phyloP scores from a whole-genome alignment of 768 basidiomycete species.

The Agaricus subrufescens region DNA sequence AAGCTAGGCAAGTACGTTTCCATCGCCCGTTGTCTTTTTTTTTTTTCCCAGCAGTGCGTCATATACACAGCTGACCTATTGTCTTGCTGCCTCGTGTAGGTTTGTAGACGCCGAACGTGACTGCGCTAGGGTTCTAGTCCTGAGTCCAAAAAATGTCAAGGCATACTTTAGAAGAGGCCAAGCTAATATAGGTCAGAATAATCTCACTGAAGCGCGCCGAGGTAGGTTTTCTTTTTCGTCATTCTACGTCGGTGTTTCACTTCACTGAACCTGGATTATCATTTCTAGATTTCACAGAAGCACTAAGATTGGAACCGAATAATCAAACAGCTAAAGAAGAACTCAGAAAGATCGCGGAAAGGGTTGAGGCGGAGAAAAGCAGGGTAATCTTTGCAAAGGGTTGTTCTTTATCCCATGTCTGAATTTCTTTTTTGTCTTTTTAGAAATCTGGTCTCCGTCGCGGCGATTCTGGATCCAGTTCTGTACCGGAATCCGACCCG shows the following conservation, averaged over 20 bases:
- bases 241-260: too few species aligned
- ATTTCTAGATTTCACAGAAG: conserved; percentile 53
- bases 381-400: conserved; percentile 22
- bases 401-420: background rate
- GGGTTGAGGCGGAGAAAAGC: conserved; percentile 30
- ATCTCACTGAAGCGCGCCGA: conserved; percentile 50
- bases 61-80: conserved; percentile 5
- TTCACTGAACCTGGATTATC: background rate
- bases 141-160: conserved; percentile 65
- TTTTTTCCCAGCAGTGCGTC: too few species aligned
- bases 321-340: conserved; percentile 65
- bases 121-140: conserved; percentile 57
- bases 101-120: conserved; percentile 79
- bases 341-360: conserved; percentile 42
- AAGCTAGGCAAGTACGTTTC: conserved; percentile 89
- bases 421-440: background rate
- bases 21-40: background rate
- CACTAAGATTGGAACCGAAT: conserved; percentile 55
- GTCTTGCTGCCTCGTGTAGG: conserved; percentile 32
- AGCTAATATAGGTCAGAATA: conserved; percentile 55
- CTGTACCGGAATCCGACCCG: conserved; percentile 11
- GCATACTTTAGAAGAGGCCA: conserved; percentile 77
- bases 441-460: conserved; percentile 24
- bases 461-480: conserved; percentile 12
- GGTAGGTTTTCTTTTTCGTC: conserved; percentile 37